Evolutionary conservation across 768 basidiomycete genomes (phyloP).

Genomic region (Mycena haematopus): DNA sequence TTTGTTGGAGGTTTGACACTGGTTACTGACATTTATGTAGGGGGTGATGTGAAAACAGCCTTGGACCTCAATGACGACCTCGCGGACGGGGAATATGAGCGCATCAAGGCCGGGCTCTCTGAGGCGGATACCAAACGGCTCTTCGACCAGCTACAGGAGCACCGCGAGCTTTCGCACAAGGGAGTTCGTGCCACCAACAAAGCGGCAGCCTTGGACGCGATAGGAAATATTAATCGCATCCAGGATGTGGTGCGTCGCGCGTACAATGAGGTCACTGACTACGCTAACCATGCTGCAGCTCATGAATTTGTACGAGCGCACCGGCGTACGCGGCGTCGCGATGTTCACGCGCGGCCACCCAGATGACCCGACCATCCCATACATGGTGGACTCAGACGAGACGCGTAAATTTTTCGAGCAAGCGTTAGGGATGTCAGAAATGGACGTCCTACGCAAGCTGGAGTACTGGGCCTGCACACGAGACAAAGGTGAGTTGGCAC

Average conservation of each 20-base stretch:
- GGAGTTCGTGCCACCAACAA: neutral
- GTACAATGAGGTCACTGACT: neutral
- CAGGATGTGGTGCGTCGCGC: neutral
- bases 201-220: neutral
- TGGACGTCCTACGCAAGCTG: too few relatives aligned
- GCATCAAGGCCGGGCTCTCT: neutral
- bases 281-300: neutral
- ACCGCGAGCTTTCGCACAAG: too few relatives aligned
- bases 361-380: neutral
- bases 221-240: neutral
- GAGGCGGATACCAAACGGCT: too few relatives aligned
- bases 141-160: neutral
- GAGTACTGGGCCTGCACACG: too few relatives aligned
- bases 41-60: too few relatives aligned
- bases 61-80: neutral
- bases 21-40: too few relatives aligned
- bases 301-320: neutral
- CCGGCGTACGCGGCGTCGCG: too few relatives aligned
- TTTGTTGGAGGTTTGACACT: too few relatives aligned
- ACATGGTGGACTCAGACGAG: neutral
- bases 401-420: neutral
- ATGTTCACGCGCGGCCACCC: neutral
- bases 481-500: too few relatives aligned
- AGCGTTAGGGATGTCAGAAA: too few relatives aligned
- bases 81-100: neutral